Percentiles rank a stretch among this genome's conserved stretches.
Evolutionary conservation across 441 rosid genomes (phyloP).

Genomic region (Euphorbia corollata): DNA sequence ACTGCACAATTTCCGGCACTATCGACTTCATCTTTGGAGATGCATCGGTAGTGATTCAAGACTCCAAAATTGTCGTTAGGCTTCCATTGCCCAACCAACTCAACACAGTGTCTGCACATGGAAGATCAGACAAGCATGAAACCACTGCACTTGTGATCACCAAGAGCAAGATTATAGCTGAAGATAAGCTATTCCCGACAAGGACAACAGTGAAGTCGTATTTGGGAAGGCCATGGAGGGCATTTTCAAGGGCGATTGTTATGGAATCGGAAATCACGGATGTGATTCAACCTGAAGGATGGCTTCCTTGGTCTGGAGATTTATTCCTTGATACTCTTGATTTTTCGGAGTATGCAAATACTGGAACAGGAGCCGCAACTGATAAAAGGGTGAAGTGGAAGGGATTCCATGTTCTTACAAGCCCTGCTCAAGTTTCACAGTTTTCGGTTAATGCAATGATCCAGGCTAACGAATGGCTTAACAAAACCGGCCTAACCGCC

Average conservation of each 20-base stretch:
- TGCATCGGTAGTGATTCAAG: constrained; percentile 21
- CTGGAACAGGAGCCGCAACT: constrained; percentile 16
- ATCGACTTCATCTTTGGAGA: constrained; percentile 33
- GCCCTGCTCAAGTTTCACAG: background rate
- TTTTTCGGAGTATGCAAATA: constrained; percentile 21
- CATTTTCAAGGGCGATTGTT: constrained; percentile 23
- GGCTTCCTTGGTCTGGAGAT: constrained; percentile 26
- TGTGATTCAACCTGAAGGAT: constrained; percentile 28
- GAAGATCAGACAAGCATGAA: constrained; percentile 18
- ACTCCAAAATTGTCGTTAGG: constrained; percentile 20
- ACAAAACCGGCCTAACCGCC: background rate
- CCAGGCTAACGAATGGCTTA: constrained; percentile 18
- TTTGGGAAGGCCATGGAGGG: constrained; percentile 30
- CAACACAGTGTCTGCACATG: constrained; percentile 26
- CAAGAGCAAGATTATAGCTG: constrained; percentile 23
- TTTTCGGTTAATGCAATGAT: constrained; percentile 11
- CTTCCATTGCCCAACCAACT: constrained; percentile 14
- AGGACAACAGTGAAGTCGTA: constrained; percentile 9
- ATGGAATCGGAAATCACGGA: constrained; percentile 27
- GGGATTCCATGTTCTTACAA: constrained; percentile 9
- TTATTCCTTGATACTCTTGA: constrained; percentile 20
- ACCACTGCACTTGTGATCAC: constrained; percentile 23
- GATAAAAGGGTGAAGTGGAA: constrained; percentile 25
- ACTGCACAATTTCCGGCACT: constrained; percentile 26
- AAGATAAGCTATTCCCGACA: constrained; percentile 12